Conservation (phyloP, 164 flowering plant species). For the Euptelea pleiosperma region DNA sequence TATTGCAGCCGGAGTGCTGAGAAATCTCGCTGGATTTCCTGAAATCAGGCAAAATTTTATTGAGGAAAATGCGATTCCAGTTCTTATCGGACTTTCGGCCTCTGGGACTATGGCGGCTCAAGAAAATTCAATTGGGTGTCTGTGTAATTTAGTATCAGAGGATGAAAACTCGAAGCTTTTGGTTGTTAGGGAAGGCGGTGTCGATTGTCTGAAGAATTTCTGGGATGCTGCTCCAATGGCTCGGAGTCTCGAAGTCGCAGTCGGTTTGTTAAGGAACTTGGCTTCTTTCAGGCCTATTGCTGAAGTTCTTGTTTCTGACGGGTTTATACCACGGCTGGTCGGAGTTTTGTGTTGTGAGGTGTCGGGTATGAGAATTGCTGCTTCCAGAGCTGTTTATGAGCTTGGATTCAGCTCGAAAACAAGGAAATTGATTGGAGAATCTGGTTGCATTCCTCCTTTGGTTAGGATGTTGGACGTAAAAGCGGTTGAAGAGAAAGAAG, state of each 20-base stretch:
- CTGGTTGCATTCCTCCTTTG: conserved; percentile 53
- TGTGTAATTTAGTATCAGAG: conserved; percentile 52
- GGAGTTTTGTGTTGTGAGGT: conserved; percentile 46
- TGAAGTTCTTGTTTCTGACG: conserved; percentile 50
- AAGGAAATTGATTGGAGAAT: conserved; percentile 69
- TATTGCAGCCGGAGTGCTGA: conserved; percentile 71
- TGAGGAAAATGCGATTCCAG: conserved; percentile 63
- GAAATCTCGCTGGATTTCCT: conserved; percentile 54
- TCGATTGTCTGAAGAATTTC: conserved; percentile 59
- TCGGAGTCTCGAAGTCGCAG: conserved; percentile 52
- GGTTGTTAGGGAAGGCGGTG: conserved; percentile 62
- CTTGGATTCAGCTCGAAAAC: conserved; percentile 45
- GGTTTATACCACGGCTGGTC: conserved; percentile 46
- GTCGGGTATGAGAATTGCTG: conserved; percentile 52
- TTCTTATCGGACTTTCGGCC: conserved; percentile 45
- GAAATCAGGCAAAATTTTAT: conserved; percentile 61
- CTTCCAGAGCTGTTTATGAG: conserved; percentile 54
- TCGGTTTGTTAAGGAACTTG: conserved; percentile 49
- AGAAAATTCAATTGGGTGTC: conserved; percentile 74
- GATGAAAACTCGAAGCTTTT: conserved; percentile 57
- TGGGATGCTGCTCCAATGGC: conserved; percentile 57
- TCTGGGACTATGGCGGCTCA: conserved; percentile 70
- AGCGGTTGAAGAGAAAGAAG: conserved; percentile 69
- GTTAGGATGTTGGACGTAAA: conserved; percentile 77
- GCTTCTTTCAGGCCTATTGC: conserved; percentile 43